Evolutionary conservation across 208 protist genomes (phyloP).

Genomic region (Leishmania arabica): DNA sequence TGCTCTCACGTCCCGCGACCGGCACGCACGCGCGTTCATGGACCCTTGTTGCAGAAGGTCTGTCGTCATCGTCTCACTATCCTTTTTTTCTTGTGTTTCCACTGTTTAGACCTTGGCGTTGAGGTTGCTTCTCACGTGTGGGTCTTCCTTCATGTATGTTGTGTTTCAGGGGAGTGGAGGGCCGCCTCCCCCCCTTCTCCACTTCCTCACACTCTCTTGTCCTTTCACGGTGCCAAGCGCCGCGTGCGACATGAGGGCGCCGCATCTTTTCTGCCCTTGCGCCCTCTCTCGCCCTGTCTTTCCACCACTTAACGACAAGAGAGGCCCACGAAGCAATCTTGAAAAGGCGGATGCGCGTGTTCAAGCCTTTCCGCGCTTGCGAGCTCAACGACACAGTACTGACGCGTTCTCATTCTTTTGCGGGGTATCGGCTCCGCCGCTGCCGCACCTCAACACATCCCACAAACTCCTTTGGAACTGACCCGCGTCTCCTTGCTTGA

Average conservation of each 20-base stretch:
- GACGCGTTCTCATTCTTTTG: neutral
- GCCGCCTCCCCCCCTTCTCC: neutral
- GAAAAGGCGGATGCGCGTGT: neutral
- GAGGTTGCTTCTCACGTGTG: neutral
- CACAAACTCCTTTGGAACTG: neutral
- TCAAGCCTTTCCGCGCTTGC: neutral
- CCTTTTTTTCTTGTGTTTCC: neutral
- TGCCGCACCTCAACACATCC: neutral
- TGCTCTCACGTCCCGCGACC: neutral
- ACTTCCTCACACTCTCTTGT: conserved; percentile 7
- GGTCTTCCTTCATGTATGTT: neutral
- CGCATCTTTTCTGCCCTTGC: neutral
- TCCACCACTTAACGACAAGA: neutral
- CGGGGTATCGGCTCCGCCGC: neutral
- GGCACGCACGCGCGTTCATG: neutral
- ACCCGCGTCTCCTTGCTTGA: neutral
- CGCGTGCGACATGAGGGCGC: neutral
- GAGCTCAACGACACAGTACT: neutral
- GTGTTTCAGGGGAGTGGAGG: neutral
- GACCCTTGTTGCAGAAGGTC: neutral
- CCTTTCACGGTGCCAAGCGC: conserved; percentile 8
- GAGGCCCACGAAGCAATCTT: neutral
- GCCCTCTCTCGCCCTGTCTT: neutral
- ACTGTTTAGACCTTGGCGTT: neutral
- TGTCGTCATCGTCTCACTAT: neutral